Base-by-base conservation (phyloP, 148 eudicot genomes). In the Heliosperma pusillum region DNA sequence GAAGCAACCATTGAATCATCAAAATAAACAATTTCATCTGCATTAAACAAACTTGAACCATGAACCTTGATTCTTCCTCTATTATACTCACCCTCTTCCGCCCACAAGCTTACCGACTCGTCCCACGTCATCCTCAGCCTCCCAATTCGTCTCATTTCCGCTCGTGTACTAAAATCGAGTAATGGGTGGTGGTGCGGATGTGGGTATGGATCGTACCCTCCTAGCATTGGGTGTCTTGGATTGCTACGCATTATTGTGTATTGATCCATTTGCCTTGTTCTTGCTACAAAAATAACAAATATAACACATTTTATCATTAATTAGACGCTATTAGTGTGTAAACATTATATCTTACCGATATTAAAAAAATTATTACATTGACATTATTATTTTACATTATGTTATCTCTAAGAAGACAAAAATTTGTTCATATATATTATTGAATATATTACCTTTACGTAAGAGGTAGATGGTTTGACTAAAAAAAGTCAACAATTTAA, bases 1-100 rank as follows among this genome's bases (percentile, higher is more conserved):
- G 89, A 90, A 78, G 90, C 89, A 21, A 90, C 91, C 95, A 88
- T 87, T 6, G 95, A 81, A 10, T 92, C 95, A 77, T 92, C 97
- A 36, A 92, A 81, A 74, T 83, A 92, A 26, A 87, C 76, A 3
- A 92, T 77, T 74, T 92, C 95, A 71, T 92, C 89, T 1, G 95
- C 93, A 19, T 86, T 84, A 75, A 92, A 74, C 60, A 90, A 87
- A 70, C 70, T 87, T 10, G 87, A 84, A 0, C 90, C 84, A 56
- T 67, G 7, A 1, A 90, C 76, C 77, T 84, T 92, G 6, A 92
- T 79, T 74, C 97, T 80, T 8, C 95, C 97, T 63, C 86, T 78
- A 36, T 87, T 85, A 25, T 77, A 83, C 21, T 90, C 95, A n/a
- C 91, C 89, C 70, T 88, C 92, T 63, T 90, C 95, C 0, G 85